Evolutionary conservation across 2,329 filamentous ascomycete genomes (phyloP).

Genomic region (Sclerotinia subarctica): DNA sequence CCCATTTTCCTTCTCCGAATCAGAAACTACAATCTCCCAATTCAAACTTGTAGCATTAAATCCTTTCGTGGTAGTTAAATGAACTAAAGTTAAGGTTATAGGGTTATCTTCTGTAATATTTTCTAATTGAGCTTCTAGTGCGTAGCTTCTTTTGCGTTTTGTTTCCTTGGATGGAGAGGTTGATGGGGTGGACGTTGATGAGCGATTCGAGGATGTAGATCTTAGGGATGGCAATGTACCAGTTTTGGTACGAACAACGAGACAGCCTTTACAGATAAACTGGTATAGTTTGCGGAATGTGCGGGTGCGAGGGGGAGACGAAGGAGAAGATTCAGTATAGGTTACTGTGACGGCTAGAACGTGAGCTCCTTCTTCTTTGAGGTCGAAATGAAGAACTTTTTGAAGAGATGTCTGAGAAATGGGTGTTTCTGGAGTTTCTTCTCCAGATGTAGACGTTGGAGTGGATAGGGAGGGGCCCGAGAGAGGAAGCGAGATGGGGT

Average conservation of each 20-base stretch:
- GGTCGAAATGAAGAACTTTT: conserved; percentile 76
- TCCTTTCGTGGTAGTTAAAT: conserved; percentile 52
- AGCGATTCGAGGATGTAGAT: not conserved
- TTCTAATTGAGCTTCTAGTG: conserved; percentile 91
- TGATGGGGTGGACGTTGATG: conserved; percentile 28
- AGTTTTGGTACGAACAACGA: conserved; percentile 89
- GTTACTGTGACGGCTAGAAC: conserved; percentile 90
- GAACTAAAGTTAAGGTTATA: conserved; percentile 70
- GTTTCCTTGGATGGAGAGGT: not conserved
- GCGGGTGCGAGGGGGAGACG: conserved; percentile 47
- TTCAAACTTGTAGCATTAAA: conserved; percentile 55
- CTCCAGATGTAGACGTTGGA: conserved; percentile 16
- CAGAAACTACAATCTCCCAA: conserved; percentile 44
- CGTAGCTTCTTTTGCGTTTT: conserved; percentile 50
- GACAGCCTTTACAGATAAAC: conserved; percentile 85
- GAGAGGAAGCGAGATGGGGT: conserved; percentile 65
- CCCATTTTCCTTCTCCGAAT: conserved; percentile 23
- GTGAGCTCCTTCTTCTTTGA: conserved; percentile 93
- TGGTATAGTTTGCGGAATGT: conserved; percentile 96
- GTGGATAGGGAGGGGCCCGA: conserved; percentile 5
- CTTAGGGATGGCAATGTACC: conserved; percentile 46
- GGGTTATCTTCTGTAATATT: conserved; percentile 78
- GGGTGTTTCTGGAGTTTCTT: not conserved
- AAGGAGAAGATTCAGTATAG: conserved; percentile 81
- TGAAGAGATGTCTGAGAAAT: conserved; percentile 51